Base-by-base conservation (phyloP, 1,284 basidiomycete genomes). In the Heterobasidion annosum region DNA sequence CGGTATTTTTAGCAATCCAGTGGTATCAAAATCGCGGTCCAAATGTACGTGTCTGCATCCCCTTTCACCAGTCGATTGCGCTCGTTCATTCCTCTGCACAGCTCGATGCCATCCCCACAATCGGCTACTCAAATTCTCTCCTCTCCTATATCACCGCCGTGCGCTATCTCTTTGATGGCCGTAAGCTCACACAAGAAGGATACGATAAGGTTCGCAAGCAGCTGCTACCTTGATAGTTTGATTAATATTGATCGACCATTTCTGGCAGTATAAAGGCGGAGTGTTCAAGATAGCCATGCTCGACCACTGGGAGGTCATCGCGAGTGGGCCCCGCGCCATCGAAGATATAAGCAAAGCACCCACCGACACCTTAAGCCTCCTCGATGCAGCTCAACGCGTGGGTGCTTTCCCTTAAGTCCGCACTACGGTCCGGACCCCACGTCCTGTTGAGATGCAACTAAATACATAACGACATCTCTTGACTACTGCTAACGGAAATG, bases 311-410 rank as follows among this genome's bases (percentile, higher is more conserved):
- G 58, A 60, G 10, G 65, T 76, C 9, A 56, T 72, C 3, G 63
- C 68, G 0, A 58, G 65, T 15, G 65, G 68, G 2, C 48, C 61
- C 8, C 56, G 66, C 43, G 56, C 68, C 18, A 61, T 72, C 10
- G 71, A 74, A 19, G 68, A 70, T 12, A 45, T 73, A 3, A 63
- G 66, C 37, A 67, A 66, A 54, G 64, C 67, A 1, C 65, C 68
- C 2, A 70, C 73, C 33, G 66, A 70, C 43, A 54, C 61, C n/a
- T 50, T 72, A 8, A 72, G 69, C 82, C 95, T 96, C 67, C 92
- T 91, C 74, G 93, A 93, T 80, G 93, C 91, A 4, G 89, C 91
- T 2, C 93, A 91, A 81, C 93, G 93, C 82, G 91, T 91, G 56
- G 48, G 78, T 25, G 66, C 9, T 32, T 37, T 53, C 10, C 48